These are phyloP conservation scores for Camellia oleifera DNA, from an alignment of 179 eudicot species.

Conservation along the genomic window DNA sequence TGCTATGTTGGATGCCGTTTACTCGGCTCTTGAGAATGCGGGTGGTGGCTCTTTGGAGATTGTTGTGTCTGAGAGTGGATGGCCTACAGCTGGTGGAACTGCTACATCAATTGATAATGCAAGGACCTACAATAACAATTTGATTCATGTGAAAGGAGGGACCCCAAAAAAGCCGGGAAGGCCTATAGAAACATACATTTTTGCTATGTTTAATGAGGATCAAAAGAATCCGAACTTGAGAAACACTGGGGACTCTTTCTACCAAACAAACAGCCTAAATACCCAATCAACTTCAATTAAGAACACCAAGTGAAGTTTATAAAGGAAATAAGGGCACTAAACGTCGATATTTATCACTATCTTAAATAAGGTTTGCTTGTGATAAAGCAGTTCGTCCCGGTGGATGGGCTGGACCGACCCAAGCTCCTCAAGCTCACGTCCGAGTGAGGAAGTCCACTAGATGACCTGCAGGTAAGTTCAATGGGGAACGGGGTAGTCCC, in stretches of 20 bases:
- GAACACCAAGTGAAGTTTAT: neutral
- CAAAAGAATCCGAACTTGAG: constrained; percentile 38
- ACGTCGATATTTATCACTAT: neutral
- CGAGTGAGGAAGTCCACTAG: too few relatives aligned
- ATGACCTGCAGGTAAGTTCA: too few relatives aligned
- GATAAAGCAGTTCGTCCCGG: too few relatives aligned
- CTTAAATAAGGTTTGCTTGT: constrained; percentile 4
- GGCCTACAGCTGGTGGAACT: constrained; percentile 19
- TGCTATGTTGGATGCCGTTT: constrained; percentile 19
- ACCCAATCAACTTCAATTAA: constrained; percentile 15
- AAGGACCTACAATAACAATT: constrained; percentile 7
- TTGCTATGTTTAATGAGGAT: constrained; percentile 60
- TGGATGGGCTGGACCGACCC: too few relatives aligned
- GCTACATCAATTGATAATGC: constrained; percentile 1
- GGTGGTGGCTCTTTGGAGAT: constrained; percentile 4
- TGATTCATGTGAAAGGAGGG: constrained; percentile 25
- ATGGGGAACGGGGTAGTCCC: too few relatives aligned
- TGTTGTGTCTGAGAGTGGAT: constrained; percentile 23
- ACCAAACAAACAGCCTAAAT: constrained; percentile 31
- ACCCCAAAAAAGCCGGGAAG: constrained; percentile 49
- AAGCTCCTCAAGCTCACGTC: too few relatives aligned
- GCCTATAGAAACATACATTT: constrained; percentile 48
- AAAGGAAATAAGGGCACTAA: neutral
- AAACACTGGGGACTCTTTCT: constrained; percentile 47
- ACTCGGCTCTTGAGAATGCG: constrained; percentile 19